phyloP scores from a whole-genome alignment of 2,329 filamentous ascomycete species.

The Phialophora expanda region DNA sequence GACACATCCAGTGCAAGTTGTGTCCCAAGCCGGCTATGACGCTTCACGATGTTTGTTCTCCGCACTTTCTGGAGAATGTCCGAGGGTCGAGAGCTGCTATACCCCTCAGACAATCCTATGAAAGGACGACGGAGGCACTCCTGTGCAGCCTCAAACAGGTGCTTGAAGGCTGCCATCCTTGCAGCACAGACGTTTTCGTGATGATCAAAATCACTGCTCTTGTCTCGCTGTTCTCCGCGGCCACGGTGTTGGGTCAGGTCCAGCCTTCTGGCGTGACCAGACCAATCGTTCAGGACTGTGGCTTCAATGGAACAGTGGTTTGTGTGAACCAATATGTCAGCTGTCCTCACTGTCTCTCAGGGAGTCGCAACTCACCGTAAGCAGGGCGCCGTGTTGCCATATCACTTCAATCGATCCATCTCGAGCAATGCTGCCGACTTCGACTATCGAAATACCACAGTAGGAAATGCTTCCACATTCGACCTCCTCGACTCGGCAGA shows the following conservation, averaged over 20 bases:
- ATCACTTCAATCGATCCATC: conserved; percentile 48
- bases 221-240: conserved; percentile 23
- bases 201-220: conserved; percentile 20
- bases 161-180: not conserved
- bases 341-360: not conserved
- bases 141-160: not conserved
- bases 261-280: conserved; percentile 39
- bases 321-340: conserved; percentile 50
- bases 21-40: conserved; percentile 17
- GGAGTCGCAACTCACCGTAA: not conserved
- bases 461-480: conserved; percentile 45
- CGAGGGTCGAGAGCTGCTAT: conserved; percentile 6
- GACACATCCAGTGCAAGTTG: not conserved
- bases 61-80: conserved; percentile 3
- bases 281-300: conserved; percentile 43
- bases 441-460: conserved; percentile 44
- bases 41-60: conserved; percentile 3
- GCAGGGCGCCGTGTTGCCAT: conserved; percentile 42
- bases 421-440: conserved; percentile 39
- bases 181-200: not conserved
- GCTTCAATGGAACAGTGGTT: conserved; percentile 42
- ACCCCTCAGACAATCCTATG: conserved; percentile 16
- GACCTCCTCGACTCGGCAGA: conserved; percentile 43
- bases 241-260: conserved; percentile 37
- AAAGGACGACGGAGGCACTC: conserved; percentile 3